Evolutionary conservation across 805 yeast genomes (phyloP), one percentile per base, ranked within the genome.

Genomic region (Wickerhamomyces queroliae): DNA sequence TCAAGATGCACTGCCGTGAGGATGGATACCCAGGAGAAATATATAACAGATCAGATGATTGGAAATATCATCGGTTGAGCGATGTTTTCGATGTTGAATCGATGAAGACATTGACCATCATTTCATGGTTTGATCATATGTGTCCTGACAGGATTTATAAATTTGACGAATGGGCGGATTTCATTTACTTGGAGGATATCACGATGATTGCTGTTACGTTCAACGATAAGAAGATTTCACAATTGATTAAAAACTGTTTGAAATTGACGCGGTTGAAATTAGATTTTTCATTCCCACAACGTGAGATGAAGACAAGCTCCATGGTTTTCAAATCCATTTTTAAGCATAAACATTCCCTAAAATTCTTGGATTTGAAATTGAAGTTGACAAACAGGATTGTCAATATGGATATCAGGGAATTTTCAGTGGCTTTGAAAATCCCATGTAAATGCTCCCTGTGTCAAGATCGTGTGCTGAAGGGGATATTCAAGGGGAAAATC

Each of bases 121-220:
- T 67, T 5, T 67, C 72, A 3, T 67, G 72, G 72, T 63, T 58
- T 45, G 69, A 66, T 37, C 51, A 56, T n/a, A 40, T 57, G 15
- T 43, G 50, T 13, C 51, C 59, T n/a, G 51, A 63, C 36, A 61
- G 57, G 37, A 44, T 58, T 20, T 62, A 62, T 39, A 62, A 62
- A 53, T 49, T 64, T 28, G 61, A 53, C 33, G 62, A 66, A 41
- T 63, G 68, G 50, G 46, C 52, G 21, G 64, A 59, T n/a, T 67
- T 67, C 36, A 41, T 43, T 2, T 47, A 57, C 37, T 40, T 67
- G 7, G 61, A 64, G 41, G 72, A 67, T 42, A 46, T 67, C 15
- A 64, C 72, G 2, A 49, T 67, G 38, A 66, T 67, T 25, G 64
- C 72, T 12, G 64, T 67, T 2, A 59, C 61, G 22, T 46, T 37